These are phyloP conservation scores for Uronychia binucleata DNA, from an alignment of 73 alveolate genomes.

Conservation along the genomic window DNA sequence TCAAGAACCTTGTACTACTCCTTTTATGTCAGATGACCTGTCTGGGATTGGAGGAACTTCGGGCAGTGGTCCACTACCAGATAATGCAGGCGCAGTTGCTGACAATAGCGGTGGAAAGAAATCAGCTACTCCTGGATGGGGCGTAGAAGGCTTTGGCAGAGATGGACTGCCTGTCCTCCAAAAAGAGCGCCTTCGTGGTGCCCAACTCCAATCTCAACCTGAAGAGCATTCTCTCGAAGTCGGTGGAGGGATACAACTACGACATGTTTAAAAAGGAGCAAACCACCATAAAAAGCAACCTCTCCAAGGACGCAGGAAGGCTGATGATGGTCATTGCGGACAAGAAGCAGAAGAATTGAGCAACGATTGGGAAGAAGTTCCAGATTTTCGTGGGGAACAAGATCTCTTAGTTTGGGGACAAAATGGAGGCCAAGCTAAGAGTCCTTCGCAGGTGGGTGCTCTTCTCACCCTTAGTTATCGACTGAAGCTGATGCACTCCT, in stretches of 20 bases:
- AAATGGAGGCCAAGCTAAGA: slow-evolving; percentile 35
- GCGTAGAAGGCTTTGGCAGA: slow-evolving; percentile 25
- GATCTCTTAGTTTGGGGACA: neutral
- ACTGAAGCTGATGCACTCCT: slow-evolving; percentile 34
- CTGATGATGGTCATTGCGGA: slow-evolving; percentile 13
- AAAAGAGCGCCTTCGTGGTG: slow-evolving; percentile 14
- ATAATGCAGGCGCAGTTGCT: slow-evolving; percentile 30
- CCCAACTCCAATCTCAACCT: slow-evolving; percentile 34
- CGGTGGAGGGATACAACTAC: slow-evolving; percentile 31
- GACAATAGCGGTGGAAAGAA: slow-evolving; percentile 17
- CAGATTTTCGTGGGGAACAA: slow-evolving; percentile 4
- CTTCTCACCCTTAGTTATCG: slow-evolving; percentile 9
- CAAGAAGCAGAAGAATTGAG: slow-evolving; percentile 21
- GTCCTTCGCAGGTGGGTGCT: slow-evolving; percentile 15
- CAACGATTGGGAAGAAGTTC: slow-evolving; percentile 17
- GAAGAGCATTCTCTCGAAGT: slow-evolving; percentile 15
- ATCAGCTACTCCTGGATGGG: slow-evolving; percentile 38
- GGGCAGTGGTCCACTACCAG: slow-evolving; percentile 39
- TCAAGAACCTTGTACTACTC: slow-evolving; percentile 27
- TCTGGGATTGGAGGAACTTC: slow-evolving; percentile 43
- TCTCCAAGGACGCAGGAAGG: slow-evolving; percentile 33
- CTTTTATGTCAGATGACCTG: slow-evolving; percentile 16
- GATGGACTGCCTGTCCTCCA: slow-evolving; percentile 23
- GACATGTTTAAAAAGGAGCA: slow-evolving; percentile 27
- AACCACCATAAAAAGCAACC: slow-evolving; percentile 11